Evolutionary conservation across 306 rosid species (phyloP), one percentile per base, ranked within the genome.

Genomic region (Vicia faba): DNA sequence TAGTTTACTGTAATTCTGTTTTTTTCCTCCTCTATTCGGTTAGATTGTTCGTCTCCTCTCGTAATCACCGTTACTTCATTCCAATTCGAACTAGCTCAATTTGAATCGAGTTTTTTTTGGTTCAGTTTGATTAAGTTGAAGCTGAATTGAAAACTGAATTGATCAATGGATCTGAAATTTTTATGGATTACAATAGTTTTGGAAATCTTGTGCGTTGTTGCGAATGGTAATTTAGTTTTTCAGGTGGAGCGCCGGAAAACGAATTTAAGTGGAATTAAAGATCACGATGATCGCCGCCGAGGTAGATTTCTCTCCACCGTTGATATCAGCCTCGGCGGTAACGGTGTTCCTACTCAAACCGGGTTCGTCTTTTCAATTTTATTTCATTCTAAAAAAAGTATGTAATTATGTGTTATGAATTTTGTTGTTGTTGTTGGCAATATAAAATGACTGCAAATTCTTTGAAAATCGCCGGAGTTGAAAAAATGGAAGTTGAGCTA

Each of bases 241-340:
- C 75, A 78, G 1, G 95, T 88, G 61, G 69, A 81, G 29, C 95
- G 91, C 16, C 80, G 69, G 9, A 68, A 69, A 49, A 67, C 72
- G 60, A 81, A 72, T 18, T 72, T 91, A 73, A 75, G 73, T 45
- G 85, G 76, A 14, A 81, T 85, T 28, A 87, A 57, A 80, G 83
- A 74, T 53, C 99, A 87, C 38, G 99, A 95, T 62, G 64, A 23
- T 12, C 89, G 64, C 8, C 95, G 99, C 10, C 87, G 83, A 7
- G 84, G 88, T 57, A 84, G 99, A 72, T 8, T 88, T 86, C 97
- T 95, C 49, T 84, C 83, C 13, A 77, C 86, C 7, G 76, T 91
- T 1, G 97, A 95, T 86, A 68, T 95, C 68, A 48, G 70, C 69
- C 81, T 95, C 57, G 99, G 99, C 58, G 99, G 99, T 73, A 88